Conservation (phyloP, 306 rosid genomes). For the Fragaria nilgerrensis region DNA sequence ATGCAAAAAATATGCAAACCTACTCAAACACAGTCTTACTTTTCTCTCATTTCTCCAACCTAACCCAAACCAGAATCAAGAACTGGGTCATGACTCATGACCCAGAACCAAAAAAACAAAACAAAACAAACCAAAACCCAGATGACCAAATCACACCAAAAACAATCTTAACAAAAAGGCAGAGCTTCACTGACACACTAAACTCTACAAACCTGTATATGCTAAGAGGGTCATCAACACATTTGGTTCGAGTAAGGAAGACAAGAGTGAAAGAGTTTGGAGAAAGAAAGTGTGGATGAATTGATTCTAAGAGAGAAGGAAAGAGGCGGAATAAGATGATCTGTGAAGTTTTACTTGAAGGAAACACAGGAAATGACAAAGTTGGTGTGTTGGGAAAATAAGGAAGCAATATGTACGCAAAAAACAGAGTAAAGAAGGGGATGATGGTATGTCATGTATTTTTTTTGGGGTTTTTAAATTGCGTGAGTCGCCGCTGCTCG, state of each 20-base stretch:
- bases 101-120: constrained; percentile 1
- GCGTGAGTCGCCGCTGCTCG: constrained; percentile 28
- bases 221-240: constrained; percentile 24
- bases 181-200: constrained; percentile 10
- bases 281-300: constrained; percentile 16
- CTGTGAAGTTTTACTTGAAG: neutral
- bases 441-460: neutral
- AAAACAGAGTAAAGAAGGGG: neutral
- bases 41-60: constrained; percentile 26
- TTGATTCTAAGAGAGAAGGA: constrained; percentile 29
- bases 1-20: constrained; percentile 8
- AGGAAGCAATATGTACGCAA: neutral
- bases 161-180: neutral
- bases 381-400: neutral
- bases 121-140: constrained; percentile 8
- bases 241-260: constrained; percentile 18
- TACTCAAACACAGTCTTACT: constrained; percentile 18
- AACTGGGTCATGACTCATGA: constrained; percentile 14
- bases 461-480: constrained; percentile 4
- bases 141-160: constrained; percentile 22
- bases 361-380: neutral
- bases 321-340: constrained; percentile 6
- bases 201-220: constrained; percentile 29
- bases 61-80: constrained; percentile 20
- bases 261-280: constrained; percentile 11